Percentiles rank a stretch among this genome's conserved stretches.
Evolutionary conservation across 495 filamentous ascomycete genomes (phyloP).

Genomic region (Letharia columbiana): DNA sequence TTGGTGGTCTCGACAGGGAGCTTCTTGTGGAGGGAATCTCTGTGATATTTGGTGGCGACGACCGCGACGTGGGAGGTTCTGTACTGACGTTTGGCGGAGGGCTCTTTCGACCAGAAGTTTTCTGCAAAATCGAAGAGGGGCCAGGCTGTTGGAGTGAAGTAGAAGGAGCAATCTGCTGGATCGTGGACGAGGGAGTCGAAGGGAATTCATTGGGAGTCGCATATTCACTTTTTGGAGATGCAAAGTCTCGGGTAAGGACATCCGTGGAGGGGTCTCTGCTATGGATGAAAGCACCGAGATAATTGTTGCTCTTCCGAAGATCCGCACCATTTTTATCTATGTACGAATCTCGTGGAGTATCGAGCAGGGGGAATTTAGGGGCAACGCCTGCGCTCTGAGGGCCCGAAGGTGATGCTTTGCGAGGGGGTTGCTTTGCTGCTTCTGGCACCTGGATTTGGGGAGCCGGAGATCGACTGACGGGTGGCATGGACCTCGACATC

Average conservation of each 20-base stretch:
- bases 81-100: constrained; percentile 19
- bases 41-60: constrained; percentile 13
- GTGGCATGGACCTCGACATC: constrained; percentile 57
- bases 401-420: constrained; percentile 22
- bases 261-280: constrained; percentile 28
- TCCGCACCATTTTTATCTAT: constrained; percentile 28
- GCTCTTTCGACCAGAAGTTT: constrained; percentile 19
- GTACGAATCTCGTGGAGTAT: constrained; percentile 30
- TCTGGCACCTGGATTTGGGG: constrained; percentile 22
- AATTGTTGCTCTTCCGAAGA: constrained; percentile 37
- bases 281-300: constrained; percentile 38
- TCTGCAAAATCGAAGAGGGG: constrained; percentile 25
- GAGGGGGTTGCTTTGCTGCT: constrained; percentile 18
- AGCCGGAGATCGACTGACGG: constrained; percentile 30
- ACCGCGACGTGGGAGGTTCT: constrained; percentile 9
- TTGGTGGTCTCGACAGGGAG: constrained; percentile 22
- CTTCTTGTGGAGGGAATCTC: constrained; percentile 5
- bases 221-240: constrained; percentile 17
- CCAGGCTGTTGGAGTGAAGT: not conserved
- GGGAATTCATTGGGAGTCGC: constrained; percentile 14
- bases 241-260: constrained; percentile 11
- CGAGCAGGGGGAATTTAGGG: constrained; percentile 24
- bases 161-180: constrained; percentile 24
- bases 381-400: constrained; percentile 21
- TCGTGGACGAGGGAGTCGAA: constrained; percentile 19